A percentile compares a stretch with the other conserved stretches of the same genome.
phyloP scores from a whole-genome alignment of 1,139 yeast genomes.

The Meyerozyma guilliermondii region DNA sequence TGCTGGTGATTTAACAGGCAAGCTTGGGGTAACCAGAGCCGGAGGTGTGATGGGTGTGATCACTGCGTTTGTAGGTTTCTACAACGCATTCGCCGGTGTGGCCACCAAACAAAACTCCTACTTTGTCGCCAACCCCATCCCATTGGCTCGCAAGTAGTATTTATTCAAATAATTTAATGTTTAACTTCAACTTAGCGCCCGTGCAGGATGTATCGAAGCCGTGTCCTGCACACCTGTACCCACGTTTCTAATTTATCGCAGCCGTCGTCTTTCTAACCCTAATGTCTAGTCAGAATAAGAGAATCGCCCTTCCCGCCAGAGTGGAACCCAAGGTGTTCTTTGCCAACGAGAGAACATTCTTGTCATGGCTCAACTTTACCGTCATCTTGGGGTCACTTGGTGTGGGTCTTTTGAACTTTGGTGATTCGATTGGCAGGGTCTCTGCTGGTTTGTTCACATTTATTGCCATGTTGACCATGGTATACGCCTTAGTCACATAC shows the following conservation, averaged over 20 bases:
- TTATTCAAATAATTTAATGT: not conserved
- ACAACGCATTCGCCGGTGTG: slow-evolving; percentile 42
- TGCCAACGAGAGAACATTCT: slow-evolving; percentile 96
- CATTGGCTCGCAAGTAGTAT: slow-evolving; percentile 19
- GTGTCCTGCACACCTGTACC: not conserved
- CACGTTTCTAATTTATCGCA: slow-evolving; percentile 1
- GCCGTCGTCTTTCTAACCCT: not conserved
- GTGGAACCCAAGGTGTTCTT: slow-evolving; percentile 98
- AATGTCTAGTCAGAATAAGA: slow-evolving; percentile 39
- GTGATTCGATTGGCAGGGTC: slow-evolving; percentile 88
- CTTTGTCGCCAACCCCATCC: slow-evolving; percentile 28
- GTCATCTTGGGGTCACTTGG: slow-evolving; percentile 96
- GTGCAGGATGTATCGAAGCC: not conserved
- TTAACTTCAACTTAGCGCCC: too few species aligned
- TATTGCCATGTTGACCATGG: slow-evolving; percentile 96
- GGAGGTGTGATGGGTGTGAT: slow-evolving; percentile 68
- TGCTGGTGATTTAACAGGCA: slow-evolving; percentile 49
- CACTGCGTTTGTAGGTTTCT: slow-evolving; percentile 59
- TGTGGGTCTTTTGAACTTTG: slow-evolving; percentile 91
- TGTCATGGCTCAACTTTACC: slow-evolving; percentile 97
- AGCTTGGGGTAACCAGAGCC: slow-evolving; percentile 47
- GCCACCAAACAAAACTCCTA: slow-evolving; percentile 34
- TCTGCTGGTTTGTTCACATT: slow-evolving; percentile 93
- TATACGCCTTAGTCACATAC: slow-evolving; percentile 88
- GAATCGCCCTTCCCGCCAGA: slow-evolving; percentile 96